Evolutionary conservation across 2,329 filamentous ascomycete genomes (phyloP).

Genomic region (Colletotrichum camelliae): DNA sequence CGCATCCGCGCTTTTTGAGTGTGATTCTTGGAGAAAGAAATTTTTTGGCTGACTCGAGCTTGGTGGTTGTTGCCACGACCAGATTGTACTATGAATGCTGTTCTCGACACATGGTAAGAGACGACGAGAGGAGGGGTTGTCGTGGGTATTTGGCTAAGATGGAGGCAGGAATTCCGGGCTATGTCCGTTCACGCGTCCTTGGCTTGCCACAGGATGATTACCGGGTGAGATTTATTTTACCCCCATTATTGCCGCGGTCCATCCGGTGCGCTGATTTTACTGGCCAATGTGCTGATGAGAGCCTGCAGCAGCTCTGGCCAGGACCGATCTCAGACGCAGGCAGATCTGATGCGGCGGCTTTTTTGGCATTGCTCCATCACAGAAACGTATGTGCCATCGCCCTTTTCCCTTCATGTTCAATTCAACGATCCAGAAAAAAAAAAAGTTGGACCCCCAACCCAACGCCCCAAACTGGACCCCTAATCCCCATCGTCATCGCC

Average conservation of each 20-base stretch:
- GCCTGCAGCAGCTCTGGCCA: constrained; percentile 44
- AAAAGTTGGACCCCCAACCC: background rate
- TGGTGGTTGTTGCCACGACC: background rate
- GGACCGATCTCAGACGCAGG: constrained; percentile 48
- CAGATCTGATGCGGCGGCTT: constrained; percentile 57
- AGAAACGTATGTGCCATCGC: constrained; percentile 48
- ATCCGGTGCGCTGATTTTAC: background rate
- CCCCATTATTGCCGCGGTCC: background rate
- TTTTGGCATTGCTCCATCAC: constrained; percentile 65
- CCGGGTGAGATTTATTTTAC: constrained; percentile 43
- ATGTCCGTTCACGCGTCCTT: constrained; percentile 60
- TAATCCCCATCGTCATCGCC: background rate
- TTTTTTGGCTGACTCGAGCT: background rate
- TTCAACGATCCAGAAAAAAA: background rate
- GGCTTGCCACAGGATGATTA: constrained; percentile 61
- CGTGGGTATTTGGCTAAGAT: background rate
- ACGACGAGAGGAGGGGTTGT: background rate
- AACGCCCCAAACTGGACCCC: constrained; percentile 2
- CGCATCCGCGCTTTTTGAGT: background rate
- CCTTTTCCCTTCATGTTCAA: background rate
- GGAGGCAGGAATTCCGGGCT: constrained; percentile 62
- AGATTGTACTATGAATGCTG: constrained; percentile 61
- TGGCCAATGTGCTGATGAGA: background rate
- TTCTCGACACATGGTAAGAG: constrained; percentile 28
- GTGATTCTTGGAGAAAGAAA: background rate